Conservation (phyloP, 306 rosid species). For the apple (Malus domestica) region DNA sequence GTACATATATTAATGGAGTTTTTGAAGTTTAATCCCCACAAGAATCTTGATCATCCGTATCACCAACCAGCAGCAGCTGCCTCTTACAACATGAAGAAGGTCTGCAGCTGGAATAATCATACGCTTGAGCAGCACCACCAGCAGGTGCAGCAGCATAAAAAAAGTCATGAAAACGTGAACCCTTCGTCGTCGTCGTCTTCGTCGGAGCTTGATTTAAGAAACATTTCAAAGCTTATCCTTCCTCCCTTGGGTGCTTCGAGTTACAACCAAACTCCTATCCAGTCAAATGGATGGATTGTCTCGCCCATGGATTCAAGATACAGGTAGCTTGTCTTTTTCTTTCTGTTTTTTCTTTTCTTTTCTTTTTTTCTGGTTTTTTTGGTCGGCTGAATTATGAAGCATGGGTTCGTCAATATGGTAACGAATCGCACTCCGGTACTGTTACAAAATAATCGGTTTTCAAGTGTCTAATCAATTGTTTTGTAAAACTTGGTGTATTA, state of each 20-base stretch:
- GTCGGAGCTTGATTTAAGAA: conserved; percentile 29
- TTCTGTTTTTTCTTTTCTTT: too few relatives aligned
- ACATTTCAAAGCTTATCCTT: conserved; percentile 77
- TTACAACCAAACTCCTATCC: conserved; percentile 31
- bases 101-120: not conserved
- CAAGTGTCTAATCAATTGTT: too few relatives aligned
- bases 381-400: too few relatives aligned
- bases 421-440: too few relatives aligned
- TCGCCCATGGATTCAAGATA: conserved; percentile 82
- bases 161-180: not conserved
- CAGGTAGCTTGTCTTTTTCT: conserved; percentile 34
- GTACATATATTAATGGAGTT: not conserved
- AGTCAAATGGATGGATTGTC: conserved; percentile 55
- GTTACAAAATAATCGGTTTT: too few relatives aligned
- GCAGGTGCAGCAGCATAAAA: not conserved
- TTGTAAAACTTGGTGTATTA: too few relatives aligned
- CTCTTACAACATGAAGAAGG: not conserved
- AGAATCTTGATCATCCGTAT: not conserved
- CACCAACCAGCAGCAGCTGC: not conserved
- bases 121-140: not conserved
- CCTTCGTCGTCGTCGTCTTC: not conserved
- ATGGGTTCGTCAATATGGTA: too few relatives aligned
- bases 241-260: conserved; percentile 84
- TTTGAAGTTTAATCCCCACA: not conserved
- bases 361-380: too few relatives aligned